Percentiles rank a stretch among this genome's conserved stretches.
Conservation (phyloP, 2,329 filamentous ascomycete species). For the Talaromyces rugulosus region DNA sequence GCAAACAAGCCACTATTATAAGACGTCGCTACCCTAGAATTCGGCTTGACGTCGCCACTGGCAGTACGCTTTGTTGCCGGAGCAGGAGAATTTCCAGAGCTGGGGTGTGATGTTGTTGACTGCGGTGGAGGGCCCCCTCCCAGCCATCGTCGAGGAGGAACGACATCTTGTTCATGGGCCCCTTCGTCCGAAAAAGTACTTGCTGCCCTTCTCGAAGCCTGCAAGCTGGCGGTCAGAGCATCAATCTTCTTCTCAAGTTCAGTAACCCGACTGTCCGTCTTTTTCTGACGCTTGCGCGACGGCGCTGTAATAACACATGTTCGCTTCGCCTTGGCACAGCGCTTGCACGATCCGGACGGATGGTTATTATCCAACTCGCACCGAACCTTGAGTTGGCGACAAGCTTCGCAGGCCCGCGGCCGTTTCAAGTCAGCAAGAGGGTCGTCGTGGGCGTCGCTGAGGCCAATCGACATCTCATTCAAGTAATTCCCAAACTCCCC, state of each 20-base stretch:
- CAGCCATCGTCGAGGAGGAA: constrained; percentile 31
- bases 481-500: constrained; percentile 3
- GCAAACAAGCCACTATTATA: neutral
- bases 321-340: constrained; percentile 77
- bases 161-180: constrained; percentile 36
- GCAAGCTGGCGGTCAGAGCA: constrained; percentile 74
- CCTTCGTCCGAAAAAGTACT: constrained; percentile 8
- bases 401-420: constrained; percentile 69
- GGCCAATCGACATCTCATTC: constrained; percentile 10
- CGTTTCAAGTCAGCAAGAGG: constrained; percentile 55
- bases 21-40: neutral
- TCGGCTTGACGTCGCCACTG: constrained; percentile 26
- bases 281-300: constrained; percentile 78
- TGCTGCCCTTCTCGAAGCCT: constrained; percentile 45
- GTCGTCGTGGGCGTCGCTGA: constrained; percentile 20
- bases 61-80: constrained; percentile 29
- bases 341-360: constrained; percentile 62
- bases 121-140: constrained; percentile 14
- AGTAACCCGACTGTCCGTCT: constrained; percentile 82
- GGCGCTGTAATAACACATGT: constrained; percentile 73
- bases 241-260: constrained; percentile 93
- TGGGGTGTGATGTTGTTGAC: neutral
- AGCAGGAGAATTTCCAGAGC: constrained; percentile 9
- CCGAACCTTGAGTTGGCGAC: constrained; percentile 73
- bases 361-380: constrained; percentile 70